Conservation (phyloP, 441 rosid species). For the Isatis lusitanica region DNA sequence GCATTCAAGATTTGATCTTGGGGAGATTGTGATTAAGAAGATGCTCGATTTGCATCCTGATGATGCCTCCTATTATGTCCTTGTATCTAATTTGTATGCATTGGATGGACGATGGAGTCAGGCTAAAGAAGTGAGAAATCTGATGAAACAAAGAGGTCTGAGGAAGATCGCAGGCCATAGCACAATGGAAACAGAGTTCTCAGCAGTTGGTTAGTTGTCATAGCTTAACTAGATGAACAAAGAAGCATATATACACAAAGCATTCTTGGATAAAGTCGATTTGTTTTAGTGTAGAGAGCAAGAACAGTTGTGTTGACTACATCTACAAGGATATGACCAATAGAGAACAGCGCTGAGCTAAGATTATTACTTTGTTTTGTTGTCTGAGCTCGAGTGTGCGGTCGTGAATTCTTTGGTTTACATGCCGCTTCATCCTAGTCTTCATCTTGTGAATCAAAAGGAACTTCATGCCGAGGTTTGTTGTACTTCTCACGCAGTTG, state of each 20-base stretch:
- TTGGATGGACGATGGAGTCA: conserved; percentile 78
- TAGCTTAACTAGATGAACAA: neutral
- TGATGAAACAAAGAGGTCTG: conserved; percentile 66
- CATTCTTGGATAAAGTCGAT: conserved; percentile 21
- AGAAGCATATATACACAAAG: conserved; percentile 19
- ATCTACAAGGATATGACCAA: conserved; percentile 12
- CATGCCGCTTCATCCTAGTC: conserved; percentile 36
- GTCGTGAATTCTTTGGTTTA: conserved; percentile 24
- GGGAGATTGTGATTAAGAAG: conserved; percentile 60
- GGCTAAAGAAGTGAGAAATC: conserved; percentile 56
- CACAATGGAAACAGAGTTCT: conserved; percentile 47
- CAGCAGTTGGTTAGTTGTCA: conserved; percentile 31
- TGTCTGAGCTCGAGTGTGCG: conserved; percentile 3
- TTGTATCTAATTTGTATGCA: conserved; percentile 73
- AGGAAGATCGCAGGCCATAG: conserved; percentile 62
- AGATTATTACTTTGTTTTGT: neutral
- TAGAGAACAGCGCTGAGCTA: neutral
- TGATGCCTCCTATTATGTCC: conserved; percentile 77
- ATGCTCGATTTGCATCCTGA: conserved; percentile 62
- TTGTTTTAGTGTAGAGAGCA: conserved; percentile 18
- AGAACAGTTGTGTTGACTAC: conserved; percentile 8
- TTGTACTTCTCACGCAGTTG: conserved; percentile 86
- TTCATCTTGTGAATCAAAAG: conserved; percentile 58
- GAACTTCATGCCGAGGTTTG: conserved; percentile 74
- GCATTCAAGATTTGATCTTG: conserved; percentile 83